A percentile compares a stretch with the other conserved stretches of the same genome.
phyloP scores from a whole-genome alignment of 129 eudicot species.

The Escallonia herrerae region DNA sequence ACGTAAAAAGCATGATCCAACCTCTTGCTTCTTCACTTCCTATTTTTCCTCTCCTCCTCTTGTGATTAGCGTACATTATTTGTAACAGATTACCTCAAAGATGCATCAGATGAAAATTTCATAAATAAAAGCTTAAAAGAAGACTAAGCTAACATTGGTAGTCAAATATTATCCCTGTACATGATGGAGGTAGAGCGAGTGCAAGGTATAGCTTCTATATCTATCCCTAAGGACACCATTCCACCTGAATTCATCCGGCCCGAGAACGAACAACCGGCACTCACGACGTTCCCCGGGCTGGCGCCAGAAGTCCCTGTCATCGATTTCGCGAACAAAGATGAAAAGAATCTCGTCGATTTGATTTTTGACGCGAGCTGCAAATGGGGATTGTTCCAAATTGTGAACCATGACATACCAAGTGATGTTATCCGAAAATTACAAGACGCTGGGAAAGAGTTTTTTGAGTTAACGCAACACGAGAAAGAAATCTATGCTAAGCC shows the following conservation, averaged over 20 bases:
- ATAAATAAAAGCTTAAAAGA: no score
- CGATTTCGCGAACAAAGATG: conserved; percentile 20
- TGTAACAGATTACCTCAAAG: no score
- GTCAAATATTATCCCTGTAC: no score
- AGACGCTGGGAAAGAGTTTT: conserved; percentile 52
- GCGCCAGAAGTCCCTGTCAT: conserved; percentile 39
- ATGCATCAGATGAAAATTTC: no score
- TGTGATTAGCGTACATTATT: no score
- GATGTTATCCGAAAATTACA: conserved; percentile 43
- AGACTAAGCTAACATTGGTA: no score
- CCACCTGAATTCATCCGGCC: conserved; percentile 41
- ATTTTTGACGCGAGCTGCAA: conserved; percentile 27
- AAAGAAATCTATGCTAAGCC: conserved; percentile 53
- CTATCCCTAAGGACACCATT: no score
- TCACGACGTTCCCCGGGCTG: conserved; percentile 33
- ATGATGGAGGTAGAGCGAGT: no score
- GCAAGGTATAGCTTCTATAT: no score
- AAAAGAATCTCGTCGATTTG: conserved; percentile 1
- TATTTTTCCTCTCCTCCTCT: no score
- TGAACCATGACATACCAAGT: conserved; percentile 63
- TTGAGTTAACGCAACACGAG: conserved; percentile 71
- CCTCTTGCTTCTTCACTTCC: no score
- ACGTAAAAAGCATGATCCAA: no score
- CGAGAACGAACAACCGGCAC: conserved; percentile 37
- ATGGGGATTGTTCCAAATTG: conserved; percentile 57